Base-by-base conservation (phyloP, 2,329 filamentous ascomycete genomes). In the Moelleriella libera region DNA sequence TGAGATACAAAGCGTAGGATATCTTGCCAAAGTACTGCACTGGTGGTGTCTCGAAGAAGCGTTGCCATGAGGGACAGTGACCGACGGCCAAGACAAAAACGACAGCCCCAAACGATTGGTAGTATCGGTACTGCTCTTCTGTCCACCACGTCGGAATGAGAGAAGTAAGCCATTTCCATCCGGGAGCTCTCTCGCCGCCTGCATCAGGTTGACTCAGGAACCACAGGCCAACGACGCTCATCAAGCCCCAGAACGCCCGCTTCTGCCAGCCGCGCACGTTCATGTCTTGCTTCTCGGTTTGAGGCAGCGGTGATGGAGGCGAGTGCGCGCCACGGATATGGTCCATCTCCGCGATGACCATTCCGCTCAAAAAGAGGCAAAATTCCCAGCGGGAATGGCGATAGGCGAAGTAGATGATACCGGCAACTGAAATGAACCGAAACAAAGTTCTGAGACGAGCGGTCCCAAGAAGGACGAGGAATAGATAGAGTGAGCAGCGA, bases 21-120 rank as follows among this genome's bases (percentile, higher is more conserved):
- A 81, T 72, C 56, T 71, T 71, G 49, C 78, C 78, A 5, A 81
- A 63, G 59, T 80, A 81, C 55, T 78, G 75, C 3, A 77, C 64
- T 12, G 67, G 53, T 2, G 61, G 55, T 1, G 64, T 62, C 55
- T 71, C 71, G 60, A 80, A 77, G 48, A 77, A 62, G 14, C 63
- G 60, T 54, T 74, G 71, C 64, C 74, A 71, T 4, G 56, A 60
- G 2, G 60, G 57, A 5, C 69, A 70, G 47, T 71, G 67, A 29
- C 69, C 66, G 14, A 74, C 69, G 37, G 68, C 68, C 47, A 70
- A 61, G 5, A 79, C 68, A 49, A 79, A 72, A 2, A 77, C 50
- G 31, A 75, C 61, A 1, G 74, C 69, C 4, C 76, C 76, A 41
- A 69, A 57, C 46, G 69, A 69, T 53, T 79, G 74, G 69, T 72